Conservation (phyloP, 1,139 yeast species). For the Trichomonascaceae sp. region DNA sequence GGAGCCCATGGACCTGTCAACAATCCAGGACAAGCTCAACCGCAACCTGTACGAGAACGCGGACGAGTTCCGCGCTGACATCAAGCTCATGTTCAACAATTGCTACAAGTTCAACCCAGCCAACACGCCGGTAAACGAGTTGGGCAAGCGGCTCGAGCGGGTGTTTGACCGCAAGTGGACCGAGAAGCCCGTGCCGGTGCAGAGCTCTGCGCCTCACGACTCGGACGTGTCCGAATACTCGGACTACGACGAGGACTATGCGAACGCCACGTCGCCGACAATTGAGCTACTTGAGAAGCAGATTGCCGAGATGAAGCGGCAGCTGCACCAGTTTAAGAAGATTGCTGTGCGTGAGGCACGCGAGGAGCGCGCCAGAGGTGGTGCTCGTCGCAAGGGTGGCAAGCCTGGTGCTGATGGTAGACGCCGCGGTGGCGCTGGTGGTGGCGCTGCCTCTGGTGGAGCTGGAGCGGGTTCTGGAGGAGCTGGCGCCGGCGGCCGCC, state of each 20-base stretch:
- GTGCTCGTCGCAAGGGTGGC: conserved; percentile 10
- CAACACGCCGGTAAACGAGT: conserved; percentile 85
- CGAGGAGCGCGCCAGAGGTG: conserved; percentile 24
- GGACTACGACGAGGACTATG: conserved; percentile 55
- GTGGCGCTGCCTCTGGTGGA: conserved; percentile 5
- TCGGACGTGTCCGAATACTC: conserved; percentile 29
- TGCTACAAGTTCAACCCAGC: conserved; percentile 92
- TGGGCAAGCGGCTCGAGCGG: conserved; percentile 87
- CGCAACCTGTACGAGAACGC: conserved; percentile 84
- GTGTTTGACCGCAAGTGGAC: conserved; percentile 83
- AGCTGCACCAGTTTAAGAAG: conserved; percentile 68
- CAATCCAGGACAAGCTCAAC: conserved; percentile 65
- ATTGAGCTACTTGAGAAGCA: conserved; percentile 82
- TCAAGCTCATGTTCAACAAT: conserved; percentile 70
- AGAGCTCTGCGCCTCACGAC: conserved; percentile 40
- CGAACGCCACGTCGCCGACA: conserved; percentile 70
- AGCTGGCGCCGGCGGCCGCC: conserved; percentile 4
- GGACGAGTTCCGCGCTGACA: conserved; percentile 75
- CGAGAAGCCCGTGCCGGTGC: conserved; percentile 70
- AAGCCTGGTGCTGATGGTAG: conserved; percentile 8
- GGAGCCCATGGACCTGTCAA: conserved; percentile 91
- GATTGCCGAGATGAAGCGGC: conserved; percentile 71
- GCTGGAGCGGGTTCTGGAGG: conserved; percentile 6
- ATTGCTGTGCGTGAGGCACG: conserved; percentile 43
- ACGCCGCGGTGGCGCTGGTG: conserved; percentile 7